Evolutionary conservation across 805 yeast genomes (phyloP).

Genomic region (Metschnikowia orientalis): DNA sequence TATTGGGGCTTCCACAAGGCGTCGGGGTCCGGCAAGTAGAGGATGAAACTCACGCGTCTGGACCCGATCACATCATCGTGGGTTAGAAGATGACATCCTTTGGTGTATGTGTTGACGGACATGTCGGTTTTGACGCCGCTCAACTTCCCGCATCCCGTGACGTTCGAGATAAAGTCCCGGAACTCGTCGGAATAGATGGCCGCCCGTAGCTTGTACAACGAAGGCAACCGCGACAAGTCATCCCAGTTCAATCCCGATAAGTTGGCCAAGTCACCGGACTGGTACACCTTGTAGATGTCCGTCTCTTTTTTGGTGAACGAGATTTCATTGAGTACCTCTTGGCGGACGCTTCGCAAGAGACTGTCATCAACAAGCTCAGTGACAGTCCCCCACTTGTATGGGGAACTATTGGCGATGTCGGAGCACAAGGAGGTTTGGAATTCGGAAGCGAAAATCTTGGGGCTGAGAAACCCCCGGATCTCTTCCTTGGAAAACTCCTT

Average conservation of each 20-base stretch:
- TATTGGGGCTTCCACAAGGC: constrained; percentile 83
- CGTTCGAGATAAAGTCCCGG: constrained; percentile 67
- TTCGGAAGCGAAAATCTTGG: constrained; percentile 43
- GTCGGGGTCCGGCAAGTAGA: constrained; percentile 91
- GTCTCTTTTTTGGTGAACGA: constrained; percentile 95
- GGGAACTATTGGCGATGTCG: constrained; percentile 54
- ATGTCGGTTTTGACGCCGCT: constrained; percentile 91
- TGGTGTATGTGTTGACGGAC: constrained; percentile 84
- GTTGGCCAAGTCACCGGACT: constrained; percentile 89
- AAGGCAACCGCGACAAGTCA: constrained; percentile 70
- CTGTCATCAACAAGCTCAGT: constrained; percentile 69
- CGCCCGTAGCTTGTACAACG: constrained; percentile 71
- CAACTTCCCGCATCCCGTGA: constrained; percentile 83
- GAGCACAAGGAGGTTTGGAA: constrained; percentile 39
- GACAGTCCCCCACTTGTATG: constrained; percentile 89
- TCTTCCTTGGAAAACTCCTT: constrained; percentile 28
- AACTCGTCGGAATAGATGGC: constrained; percentile 86
- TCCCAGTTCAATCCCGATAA: constrained; percentile 77
- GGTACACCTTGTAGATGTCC: constrained; percentile 89
- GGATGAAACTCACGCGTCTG: constrained; percentile 84
- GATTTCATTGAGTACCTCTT: constrained; percentile 76
- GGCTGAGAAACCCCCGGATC: constrained; percentile 41
- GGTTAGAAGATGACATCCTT: constrained; percentile 89
- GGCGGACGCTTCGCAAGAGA: constrained; percentile 71
- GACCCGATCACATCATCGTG: constrained; percentile 99